Base-by-base conservation (phyloP, 139 green algal genomes). In the Parachlorella kessleri region DNA sequence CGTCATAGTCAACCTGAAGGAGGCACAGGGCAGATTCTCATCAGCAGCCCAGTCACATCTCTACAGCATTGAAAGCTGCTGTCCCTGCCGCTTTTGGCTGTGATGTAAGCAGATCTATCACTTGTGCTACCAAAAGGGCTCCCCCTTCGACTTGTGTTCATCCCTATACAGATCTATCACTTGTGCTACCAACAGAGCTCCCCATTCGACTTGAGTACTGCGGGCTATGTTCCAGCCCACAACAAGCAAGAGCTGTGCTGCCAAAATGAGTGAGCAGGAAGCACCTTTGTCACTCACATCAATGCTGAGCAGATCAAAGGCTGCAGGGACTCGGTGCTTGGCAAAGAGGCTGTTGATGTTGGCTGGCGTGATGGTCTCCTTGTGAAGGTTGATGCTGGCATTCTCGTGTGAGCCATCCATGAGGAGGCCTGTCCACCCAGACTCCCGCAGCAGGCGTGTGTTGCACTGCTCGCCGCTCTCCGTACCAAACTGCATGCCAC, bases 281-380 rank as follows among this genome's bases (percentile, higher is more conserved):
- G n/a, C n/a, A n/a, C n/a, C n/a, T n/a, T n/a, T n/a, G n/a, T n/a
- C n/a, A n/a, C 48, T 59, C 14, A 38, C 53, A 23, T 69, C 73
- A 21, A 78, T 78, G 55, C 10, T 40, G 4, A 78, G 35, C 35
- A 64, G 10, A 36, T 78, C 73, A 9, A 59, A 36, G 55, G 70
- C 59, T 8, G 6, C 8, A 21, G 55, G 73, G 10, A 78, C 73
- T 5, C 36, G 5, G 73, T 78, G 41, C 73, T 78, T 78, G 18
- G 40, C 55, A 41, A 78, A 70, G 6, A 78, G 73, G 28, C n/a
- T 4, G 18, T 66, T 55, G 55, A 78, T 78, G 73, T 78, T 78
- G 6, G 55, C 37, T 6, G 55, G 73, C 55, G 73, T 39, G 73
- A 78, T 71, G 55, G 55, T 38, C 30, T 78, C 73, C 37, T 63